Evolutionary conservation across 2,329 filamentous ascomycete genomes (phyloP), one percentile per base, ranked within the genome.

Genomic region (Neonectria faginata): DNA sequence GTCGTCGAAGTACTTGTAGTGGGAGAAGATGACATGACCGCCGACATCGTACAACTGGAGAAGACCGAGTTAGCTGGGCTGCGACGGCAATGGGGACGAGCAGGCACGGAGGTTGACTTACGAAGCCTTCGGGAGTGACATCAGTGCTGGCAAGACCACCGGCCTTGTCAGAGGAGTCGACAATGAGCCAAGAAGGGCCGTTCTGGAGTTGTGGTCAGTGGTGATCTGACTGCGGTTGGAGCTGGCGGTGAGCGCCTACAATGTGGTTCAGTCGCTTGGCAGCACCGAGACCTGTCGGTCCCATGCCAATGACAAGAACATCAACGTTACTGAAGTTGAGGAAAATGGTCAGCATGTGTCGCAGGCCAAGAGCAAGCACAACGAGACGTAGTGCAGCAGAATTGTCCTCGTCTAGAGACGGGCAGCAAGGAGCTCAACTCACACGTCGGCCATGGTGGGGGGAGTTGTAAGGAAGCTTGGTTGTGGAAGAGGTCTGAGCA

Each of bases 1-100:
- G 86, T 99, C 96, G 84, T 99, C 96, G 81, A 99, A 99, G 89
- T 99, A 99, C 86, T 97, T 97, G 91, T 99, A 99, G 89, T 97
- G 94, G 75, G 94, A 97, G 88, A 97, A 97, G 84, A 97, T 97
- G 83, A 97, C 94, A 83, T 97, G 94, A 75, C 94, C 94, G 79
- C 94, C 94, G 75, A 99, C 96, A 83, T 99, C 96, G 88, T 97
- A 99, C 76, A 99, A 89, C 95, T 97, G 77, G 22, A 64, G 29
- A 12, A 11, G 5, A 6, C 12, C 53, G 42, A 66, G 55, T 75
- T 75, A 74, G 70, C 45, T 5, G 63, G 64, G 61, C 25, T 8
- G 18, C n/a, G 16, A 42, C 54, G 50, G 47, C 53, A 58, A 36
- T 16, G 39, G 73, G 50, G 16, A 22, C n/a, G 39, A 61, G 62